These are phyloP conservation scores for Mycotypha africana DNA, from an alignment of 371 early-diverging fungal species.

Conservation along the genomic window DNA sequence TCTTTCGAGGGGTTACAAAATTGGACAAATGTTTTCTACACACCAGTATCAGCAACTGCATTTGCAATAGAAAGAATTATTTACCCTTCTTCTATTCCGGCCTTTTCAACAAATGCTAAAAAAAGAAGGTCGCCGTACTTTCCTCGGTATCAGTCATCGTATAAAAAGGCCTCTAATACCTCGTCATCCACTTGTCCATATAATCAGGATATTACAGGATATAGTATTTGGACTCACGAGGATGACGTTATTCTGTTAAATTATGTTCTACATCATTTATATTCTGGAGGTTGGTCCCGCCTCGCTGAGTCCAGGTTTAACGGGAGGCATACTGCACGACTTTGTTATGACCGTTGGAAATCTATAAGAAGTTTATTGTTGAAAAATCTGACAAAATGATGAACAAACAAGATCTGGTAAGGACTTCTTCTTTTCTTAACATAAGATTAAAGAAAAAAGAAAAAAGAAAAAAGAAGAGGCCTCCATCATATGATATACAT, in stretches of 20 bases:
- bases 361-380: conserved; percentile 13
- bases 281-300: conserved; percentile 21
- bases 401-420: conserved; percentile 15
- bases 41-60: neutral
- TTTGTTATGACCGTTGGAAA: conserved; percentile 23
- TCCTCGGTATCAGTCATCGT: too few relatives aligned
- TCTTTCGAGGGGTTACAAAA: too few relatives aligned
- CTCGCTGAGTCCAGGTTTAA: conserved; percentile 17
- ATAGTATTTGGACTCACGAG: conserved; percentile 27
- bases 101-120: too few relatives aligned
- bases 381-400: conserved; percentile 11
- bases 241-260: conserved; percentile 21
- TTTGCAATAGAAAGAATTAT: too few relatives aligned
- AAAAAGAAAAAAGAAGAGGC: too few relatives aligned
- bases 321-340: conserved; percentile 20
- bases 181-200: conserved; percentile 23
- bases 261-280: conserved; percentile 14
- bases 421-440: neutral
- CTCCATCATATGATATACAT: too few relatives aligned
- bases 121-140: too few relatives aligned
- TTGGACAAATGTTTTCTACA: neutral
- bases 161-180: conserved; percentile 7
- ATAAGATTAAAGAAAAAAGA: too few relatives aligned
- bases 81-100: too few relatives aligned
- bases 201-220: conserved; percentile 37